A percentile compares a stretch with the other conserved stretches of the same genome.
Evolutionary conservation across 306 rosid species (phyloP).

Genomic region (Vigna radiata): DNA sequence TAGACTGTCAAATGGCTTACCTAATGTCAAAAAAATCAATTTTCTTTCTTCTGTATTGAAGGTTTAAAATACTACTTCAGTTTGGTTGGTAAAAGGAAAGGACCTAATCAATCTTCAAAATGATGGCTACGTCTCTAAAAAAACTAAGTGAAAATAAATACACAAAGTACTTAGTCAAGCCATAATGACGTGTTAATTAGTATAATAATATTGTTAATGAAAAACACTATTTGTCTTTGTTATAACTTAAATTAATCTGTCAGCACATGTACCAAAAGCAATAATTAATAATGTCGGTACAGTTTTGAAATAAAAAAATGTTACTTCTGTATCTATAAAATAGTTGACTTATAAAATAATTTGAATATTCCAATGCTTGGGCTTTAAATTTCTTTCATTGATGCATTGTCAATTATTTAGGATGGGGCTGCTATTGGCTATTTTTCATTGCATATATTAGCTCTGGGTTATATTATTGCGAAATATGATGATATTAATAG

Average conservation of each 20-base stretch:
- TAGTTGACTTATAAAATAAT: conserved; percentile 7
- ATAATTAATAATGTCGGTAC: background rate
- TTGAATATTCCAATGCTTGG: conserved; percentile 13
- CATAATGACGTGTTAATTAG: background rate
- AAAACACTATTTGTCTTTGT: background rate
- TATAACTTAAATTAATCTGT: background rate
- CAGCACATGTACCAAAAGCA: background rate
- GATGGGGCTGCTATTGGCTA: background rate
- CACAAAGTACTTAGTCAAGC: background rate
- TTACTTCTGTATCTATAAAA: background rate
- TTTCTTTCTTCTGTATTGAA: too few relatives aligned
- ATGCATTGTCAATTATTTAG: background rate
- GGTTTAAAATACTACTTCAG: too few relatives aligned
- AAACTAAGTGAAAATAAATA: background rate
- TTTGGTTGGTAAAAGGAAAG: background rate
- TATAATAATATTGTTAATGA: background rate
- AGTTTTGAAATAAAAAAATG: background rate
- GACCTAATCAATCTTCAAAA: background rate
- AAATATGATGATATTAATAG: background rate
- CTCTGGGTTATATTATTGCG: background rate
- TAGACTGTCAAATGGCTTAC: too few relatives aligned
- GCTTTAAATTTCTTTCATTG: background rate
- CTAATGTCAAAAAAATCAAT: too few relatives aligned
- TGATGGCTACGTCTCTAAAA: background rate
- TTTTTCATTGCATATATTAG: background rate